Evolutionary conservation across 495 filamentous ascomycete species (phyloP).

Genomic region (Aspergillus cavernicola): DNA sequence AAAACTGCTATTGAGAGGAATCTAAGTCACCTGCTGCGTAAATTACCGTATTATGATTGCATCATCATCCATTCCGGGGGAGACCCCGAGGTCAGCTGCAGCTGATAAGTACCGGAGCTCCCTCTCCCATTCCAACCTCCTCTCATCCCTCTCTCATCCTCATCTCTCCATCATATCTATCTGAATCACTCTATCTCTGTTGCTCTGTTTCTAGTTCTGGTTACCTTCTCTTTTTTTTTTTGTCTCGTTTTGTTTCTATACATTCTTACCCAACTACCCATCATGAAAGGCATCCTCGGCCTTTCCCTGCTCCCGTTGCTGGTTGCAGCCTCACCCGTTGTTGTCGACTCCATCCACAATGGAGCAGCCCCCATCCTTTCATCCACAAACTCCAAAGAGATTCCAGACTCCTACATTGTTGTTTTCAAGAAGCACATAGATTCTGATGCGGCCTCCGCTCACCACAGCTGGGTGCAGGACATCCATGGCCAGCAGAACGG

Average conservation of each 20-base stretch:
- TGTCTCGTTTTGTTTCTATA: slow-evolving; percentile 24
- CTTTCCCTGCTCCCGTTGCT: slow-evolving; percentile 62
- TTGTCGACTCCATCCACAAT: slow-evolving; percentile 77
- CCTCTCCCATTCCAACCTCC: slow-evolving; percentile 33
- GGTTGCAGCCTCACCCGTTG: slow-evolving; percentile 70
- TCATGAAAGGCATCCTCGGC: slow-evolving; percentile 70
- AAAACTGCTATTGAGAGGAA: too few species aligned
- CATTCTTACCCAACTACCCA: slow-evolving; percentile 44
- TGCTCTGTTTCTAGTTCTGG: slow-evolving; percentile 18
- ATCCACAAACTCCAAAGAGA: slow-evolving; percentile 65
- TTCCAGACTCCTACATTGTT: slow-evolving; percentile 94
- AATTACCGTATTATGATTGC: slow-evolving; percentile 40
- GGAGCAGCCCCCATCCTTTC: slow-evolving; percentile 86
- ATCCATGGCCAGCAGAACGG: slow-evolving; percentile 54
- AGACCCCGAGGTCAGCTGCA: slow-evolving; percentile 7
- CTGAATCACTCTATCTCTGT: slow-evolving; percentile 15
- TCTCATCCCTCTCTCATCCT: slow-evolving; percentile 39
- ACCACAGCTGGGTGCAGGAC: slow-evolving; percentile 91
- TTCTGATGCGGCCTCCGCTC: slow-evolving; percentile 59
- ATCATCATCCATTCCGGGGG: too few species aligned
- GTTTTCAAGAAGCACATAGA: slow-evolving; percentile 96
- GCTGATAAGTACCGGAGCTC: slow-evolving; percentile 20
- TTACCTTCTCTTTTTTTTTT: slow-evolving; percentile 19
- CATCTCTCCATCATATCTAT: slow-evolving; percentile 20
- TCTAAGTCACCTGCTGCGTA: slow-evolving; percentile 23